Percentiles rank a stretch among this genome's conserved stretches.
These are phyloP conservation scores for Chrysoporthe cubensis DNA, from an alignment of 2,329 filamentous ascomycete species.

Conservation along the genomic window DNA sequence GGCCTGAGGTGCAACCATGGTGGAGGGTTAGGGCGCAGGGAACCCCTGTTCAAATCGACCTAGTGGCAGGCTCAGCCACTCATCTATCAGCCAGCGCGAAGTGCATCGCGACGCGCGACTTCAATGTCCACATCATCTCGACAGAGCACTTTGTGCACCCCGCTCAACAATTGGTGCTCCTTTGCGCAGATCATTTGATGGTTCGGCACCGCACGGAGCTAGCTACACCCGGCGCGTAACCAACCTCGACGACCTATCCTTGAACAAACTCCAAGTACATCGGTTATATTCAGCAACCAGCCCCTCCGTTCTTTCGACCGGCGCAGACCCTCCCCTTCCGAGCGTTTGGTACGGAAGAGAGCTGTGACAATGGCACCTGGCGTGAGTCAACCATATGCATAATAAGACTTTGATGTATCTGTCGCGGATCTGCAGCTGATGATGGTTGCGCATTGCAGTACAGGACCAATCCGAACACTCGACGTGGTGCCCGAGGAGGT, in stretches of 20 bases:
- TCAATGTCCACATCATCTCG: background rate
- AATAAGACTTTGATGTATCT: background rate
- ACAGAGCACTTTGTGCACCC: background rate
- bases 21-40: slow-evolving; percentile 12
- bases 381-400: slow-evolving; percentile 34
- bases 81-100: background rate
- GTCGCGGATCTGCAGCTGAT: slow-evolving; percentile 8
- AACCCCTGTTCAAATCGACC: background rate
- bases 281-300: background rate
- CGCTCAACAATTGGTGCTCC: background rate
- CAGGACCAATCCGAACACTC: slow-evolving; percentile 48
- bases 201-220: background rate
- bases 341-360: background rate
- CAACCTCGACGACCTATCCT: background rate
- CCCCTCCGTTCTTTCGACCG: background rate
- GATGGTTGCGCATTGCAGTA: slow-evolving; percentile 29
- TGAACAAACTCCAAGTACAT: background rate
- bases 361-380: slow-evolving; percentile 44
- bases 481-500: slow-evolving; percentile 59
- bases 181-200: background rate
- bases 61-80: background rate
- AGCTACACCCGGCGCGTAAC: background rate
- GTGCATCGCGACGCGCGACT: slow-evolving; percentile 8
- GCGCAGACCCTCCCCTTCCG: background rate
- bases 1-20: slow-evolving; percentile 2